Conservation (phyloP, 1,139 yeast species). For the Geotrichum cucujoidarum region DNA sequence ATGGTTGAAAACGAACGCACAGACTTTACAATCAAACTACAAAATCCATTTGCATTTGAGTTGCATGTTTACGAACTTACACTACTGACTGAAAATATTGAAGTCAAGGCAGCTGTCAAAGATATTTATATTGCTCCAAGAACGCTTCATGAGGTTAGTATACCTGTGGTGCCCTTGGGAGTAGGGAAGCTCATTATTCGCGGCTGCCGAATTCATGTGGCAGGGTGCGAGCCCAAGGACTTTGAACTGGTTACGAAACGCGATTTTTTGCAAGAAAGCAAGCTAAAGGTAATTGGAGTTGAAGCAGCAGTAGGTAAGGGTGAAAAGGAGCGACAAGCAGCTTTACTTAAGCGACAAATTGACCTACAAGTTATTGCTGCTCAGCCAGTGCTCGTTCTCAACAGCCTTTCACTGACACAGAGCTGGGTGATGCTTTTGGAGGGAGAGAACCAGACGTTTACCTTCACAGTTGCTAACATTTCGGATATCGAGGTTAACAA, state of each 20-base stretch:
- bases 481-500: slow-evolving; percentile 44
- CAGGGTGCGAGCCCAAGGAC: slow-evolving; percentile 41
- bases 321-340: slow-evolving; percentile 6
- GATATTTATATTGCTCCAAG: slow-evolving; percentile 41
- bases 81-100: slow-evolving; percentile 27
- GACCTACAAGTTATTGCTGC: slow-evolving; percentile 49
- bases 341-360: slow-evolving; percentile 21
- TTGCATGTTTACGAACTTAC: slow-evolving; percentile 54
- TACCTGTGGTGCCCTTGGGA: slow-evolving; percentile 44
- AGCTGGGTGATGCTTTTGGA: slow-evolving; percentile 73
- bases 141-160: slow-evolving; percentile 38
- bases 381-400: slow-evolving; percentile 56
- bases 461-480: slow-evolving; percentile 52
- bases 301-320: slow-evolving; percentile 22
- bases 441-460: slow-evolving; percentile 58
- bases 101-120: slow-evolving; percentile 24
- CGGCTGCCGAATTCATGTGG: slow-evolving; percentile 45
- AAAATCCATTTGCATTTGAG: slow-evolving; percentile 79
- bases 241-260: slow-evolving; percentile 35
- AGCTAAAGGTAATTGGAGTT: slow-evolving; percentile 34
- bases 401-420: slow-evolving; percentile 52
- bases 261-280: slow-evolving; percentile 25
- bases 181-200: slow-evolving; percentile 42
- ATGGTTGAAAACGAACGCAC: slow-evolving; percentile 31
- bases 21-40: slow-evolving; percentile 49